Base-by-base conservation (phyloP, 2,329 filamentous ascomycete species). In the Dactylellina leptospora region DNA sequence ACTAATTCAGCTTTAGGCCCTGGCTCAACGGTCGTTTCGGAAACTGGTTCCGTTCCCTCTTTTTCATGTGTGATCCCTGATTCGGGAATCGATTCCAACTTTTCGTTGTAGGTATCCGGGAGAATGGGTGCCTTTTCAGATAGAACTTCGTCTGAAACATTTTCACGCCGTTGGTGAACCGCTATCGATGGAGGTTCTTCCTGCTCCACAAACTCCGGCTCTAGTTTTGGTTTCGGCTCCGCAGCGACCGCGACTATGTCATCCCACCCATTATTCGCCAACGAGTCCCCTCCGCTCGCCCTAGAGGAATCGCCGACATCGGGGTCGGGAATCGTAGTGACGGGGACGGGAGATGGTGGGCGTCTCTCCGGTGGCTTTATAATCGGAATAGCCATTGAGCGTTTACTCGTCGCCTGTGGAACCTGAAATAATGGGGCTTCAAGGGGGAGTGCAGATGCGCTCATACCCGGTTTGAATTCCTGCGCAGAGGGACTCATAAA, bases 361-460 rank as follows among this genome's bases (percentile, higher is more conserved):
- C n/a, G n/a, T n/a, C n/a, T n/a, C n/a, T n/a, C n/a, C 11, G 45
- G 38, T 18, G 68, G 68, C 30, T 64, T 72, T 9, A 60, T 22
- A 5, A 72, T 72, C 4, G 59, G 59, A n/a, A 72, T 60, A 42
- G 59, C 68, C 68, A 72, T 72, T 5, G 68, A 72, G 20, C 68
- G 25, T 20, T 71, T 71, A 3, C 1, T 23, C 9, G 18, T 44
- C n/a, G 40, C 20, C 13, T 56, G 25, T 6, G 28, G 53, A 30
- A 60, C 4, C 2, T 48, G 30, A 22, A 60, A 55, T 5, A 64
- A 10, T 18, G 68, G 59, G 48, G 40, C 40, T n/a, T 72, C 59
- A 16, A 44, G 30, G 3, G 58, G 44, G 20, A 51, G 18, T 18
- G 59, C 23, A 25, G 56, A 44, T 1, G 51, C 20, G 8, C 51